A percentile compares a stretch with the other conserved stretches of the same genome.
These are phyloP conservation scores for Phytopythium oedochilum DNA, from an alignment of 352 stramenopile genomes.

Conservation along the genomic window DNA sequence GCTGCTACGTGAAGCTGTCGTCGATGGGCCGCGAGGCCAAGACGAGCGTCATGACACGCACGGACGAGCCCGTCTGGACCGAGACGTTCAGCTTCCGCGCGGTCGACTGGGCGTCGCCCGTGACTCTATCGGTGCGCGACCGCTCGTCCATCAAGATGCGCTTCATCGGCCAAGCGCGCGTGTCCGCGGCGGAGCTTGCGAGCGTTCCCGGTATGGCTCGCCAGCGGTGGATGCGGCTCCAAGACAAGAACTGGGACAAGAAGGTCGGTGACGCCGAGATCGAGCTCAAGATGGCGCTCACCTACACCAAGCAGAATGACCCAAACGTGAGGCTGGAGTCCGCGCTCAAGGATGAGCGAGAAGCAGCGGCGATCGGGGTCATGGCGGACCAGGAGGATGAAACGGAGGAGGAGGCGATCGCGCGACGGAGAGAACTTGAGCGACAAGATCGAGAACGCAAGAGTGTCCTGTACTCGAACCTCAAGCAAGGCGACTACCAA, in stretches of 20 bases:
- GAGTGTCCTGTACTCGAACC: conserved; percentile 34
- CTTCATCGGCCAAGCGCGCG: conserved; percentile 54
- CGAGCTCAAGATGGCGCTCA: conserved; percentile 63
- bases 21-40: conserved; percentile 63
- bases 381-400: conserved; percentile 71
- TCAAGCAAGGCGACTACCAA: conserved; percentile 79
- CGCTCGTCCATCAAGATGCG: conserved; percentile 72
- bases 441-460: conserved; percentile 45
- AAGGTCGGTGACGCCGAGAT: conserved; percentile 36
- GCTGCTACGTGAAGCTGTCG: conserved; percentile 70
- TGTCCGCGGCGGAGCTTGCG: conserved; percentile 52
- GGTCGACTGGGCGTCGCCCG: conserved; percentile 54
- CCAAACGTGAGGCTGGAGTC: conserved; percentile 20
- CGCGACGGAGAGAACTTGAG: conserved; percentile 32
- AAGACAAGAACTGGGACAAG: conserved; percentile 40
- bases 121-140: conserved; percentile 65
- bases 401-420: conserved; percentile 55
- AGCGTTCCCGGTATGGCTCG: conserved; percentile 50
- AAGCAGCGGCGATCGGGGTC: conserved; percentile 21
- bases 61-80: conserved; percentile 62
- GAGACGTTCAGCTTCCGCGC: conserved; percentile 75
- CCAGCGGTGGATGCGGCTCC: conserved; percentile 53
- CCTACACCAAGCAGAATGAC: conserved; percentile 67
- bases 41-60: conserved; percentile 65
- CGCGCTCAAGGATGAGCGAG: conserved; percentile 7